A percentile compares a stretch with the other conserved stretches of the same genome.
Conservation (phyloP, 805 yeast species). For the Wickerhamomyces canadensis region DNA sequence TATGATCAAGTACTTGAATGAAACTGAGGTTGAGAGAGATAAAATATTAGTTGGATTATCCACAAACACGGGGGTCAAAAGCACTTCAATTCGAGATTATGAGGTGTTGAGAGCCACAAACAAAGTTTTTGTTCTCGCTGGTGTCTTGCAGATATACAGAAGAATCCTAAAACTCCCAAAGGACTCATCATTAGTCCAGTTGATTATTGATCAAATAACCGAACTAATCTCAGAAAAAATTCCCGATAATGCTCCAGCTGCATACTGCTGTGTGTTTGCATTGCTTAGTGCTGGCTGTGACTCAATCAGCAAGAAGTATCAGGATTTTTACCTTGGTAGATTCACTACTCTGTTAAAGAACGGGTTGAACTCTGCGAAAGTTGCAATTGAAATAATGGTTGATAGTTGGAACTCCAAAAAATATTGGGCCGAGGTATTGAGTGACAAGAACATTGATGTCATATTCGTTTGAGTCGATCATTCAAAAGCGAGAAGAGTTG, state of each 20-base stretch:
- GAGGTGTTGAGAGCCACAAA: slow-evolving; percentile 41
- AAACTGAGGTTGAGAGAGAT: slow-evolving; percentile 24
- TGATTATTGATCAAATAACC: slow-evolving; percentile 30
- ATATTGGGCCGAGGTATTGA: slow-evolving; percentile 48
- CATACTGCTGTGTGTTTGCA: slow-evolving; percentile 46
- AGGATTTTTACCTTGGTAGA: slow-evolving; percentile 32
- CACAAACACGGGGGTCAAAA: background rate
- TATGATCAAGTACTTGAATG: slow-evolving; percentile 21
- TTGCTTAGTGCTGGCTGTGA: slow-evolving; percentile 54
- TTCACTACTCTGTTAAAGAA: slow-evolving; percentile 31
- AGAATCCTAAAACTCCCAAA: slow-evolving; percentile 48
- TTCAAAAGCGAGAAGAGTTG: background rate
- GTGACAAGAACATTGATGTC: slow-evolving; percentile 36
- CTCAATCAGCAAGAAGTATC: slow-evolving; percentile 28
- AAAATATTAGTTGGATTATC: slow-evolving; percentile 7
- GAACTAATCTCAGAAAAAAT: slow-evolving; percentile 29
- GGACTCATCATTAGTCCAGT: slow-evolving; percentile 42
- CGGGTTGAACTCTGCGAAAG: slow-evolving; percentile 26
- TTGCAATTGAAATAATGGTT: slow-evolving; percentile 33
- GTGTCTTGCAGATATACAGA: slow-evolving; percentile 50
- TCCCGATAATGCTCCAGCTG: slow-evolving; percentile 41
- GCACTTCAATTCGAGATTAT: slow-evolving; percentile 10
- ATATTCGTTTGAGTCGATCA: too few species aligned
- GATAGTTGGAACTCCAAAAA: slow-evolving; percentile 49
- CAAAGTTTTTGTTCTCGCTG: slow-evolving; percentile 45